phyloP scores from a whole-genome alignment of 1,139 yeast genomes.

The Candida dubliniensis region DNA sequence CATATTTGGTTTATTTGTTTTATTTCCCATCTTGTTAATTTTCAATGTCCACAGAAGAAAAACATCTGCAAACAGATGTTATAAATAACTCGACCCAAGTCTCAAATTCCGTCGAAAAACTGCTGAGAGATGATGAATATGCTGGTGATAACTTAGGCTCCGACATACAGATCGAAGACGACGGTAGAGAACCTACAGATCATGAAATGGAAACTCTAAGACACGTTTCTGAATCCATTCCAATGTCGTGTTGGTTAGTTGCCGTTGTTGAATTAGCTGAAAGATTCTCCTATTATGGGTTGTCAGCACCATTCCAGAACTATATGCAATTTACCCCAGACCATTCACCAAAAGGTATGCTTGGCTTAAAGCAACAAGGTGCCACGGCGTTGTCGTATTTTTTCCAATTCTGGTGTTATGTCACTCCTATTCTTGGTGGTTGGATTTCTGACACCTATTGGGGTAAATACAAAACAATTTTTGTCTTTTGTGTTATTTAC shows the following conservation, averaged over 20 bases:
- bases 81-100: background rate
- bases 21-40: background rate
- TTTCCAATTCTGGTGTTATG: slow-evolving; percentile 79
- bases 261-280: slow-evolving; percentile 79
- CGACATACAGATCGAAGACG: slow-evolving; percentile 13
- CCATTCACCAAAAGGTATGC: slow-evolving; percentile 56
- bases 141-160: background rate
- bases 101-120: background rate
- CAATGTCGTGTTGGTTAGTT: slow-evolving; percentile 60
- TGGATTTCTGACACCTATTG: slow-evolving; percentile 70
- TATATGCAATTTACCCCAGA: slow-evolving; percentile 59
- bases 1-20: background rate
- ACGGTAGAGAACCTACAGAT: slow-evolving; percentile 33
- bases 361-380: slow-evolving; percentile 58
- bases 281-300: slow-evolving; percentile 80
- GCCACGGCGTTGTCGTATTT: slow-evolving; percentile 76
- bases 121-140: background rate
- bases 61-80: background rate
- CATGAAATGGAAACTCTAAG: slow-evolving; percentile 39
- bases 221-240: slow-evolving; percentile 41
- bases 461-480: slow-evolving; percentile 72
- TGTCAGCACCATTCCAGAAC: slow-evolving; percentile 72
- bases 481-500: slow-evolving; percentile 58
- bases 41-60: background rate
- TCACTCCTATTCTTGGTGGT: slow-evolving; percentile 77